These are phyloP conservation scores for Cladosporium halotolerans DNA, from an alignment of 2,329 filamentous ascomycete species.

Conservation along the genomic window DNA sequence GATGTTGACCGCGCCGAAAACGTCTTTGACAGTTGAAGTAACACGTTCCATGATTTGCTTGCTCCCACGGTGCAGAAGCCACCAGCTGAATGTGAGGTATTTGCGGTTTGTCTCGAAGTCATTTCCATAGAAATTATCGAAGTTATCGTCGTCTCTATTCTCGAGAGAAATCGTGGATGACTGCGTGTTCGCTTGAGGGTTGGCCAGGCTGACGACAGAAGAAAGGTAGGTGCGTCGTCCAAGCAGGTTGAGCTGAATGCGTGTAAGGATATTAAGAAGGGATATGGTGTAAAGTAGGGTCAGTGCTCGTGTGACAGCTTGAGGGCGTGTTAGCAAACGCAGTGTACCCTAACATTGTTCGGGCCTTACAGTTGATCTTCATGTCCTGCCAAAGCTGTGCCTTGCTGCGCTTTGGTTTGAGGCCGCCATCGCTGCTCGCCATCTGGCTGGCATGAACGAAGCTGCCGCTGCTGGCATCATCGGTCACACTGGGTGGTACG, in stretches of 20 bases:
- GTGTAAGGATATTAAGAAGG: slow-evolving; percentile 82
- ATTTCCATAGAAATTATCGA: slow-evolving; percentile 75
- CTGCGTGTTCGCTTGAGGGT: slow-evolving; percentile 55
- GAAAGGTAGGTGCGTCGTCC: slow-evolving; percentile 93
- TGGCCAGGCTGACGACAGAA: slow-evolving; percentile 85
- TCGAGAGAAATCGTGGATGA: slow-evolving; percentile 77
- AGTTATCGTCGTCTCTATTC: slow-evolving; percentile 85
- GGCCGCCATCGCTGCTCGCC: slow-evolving; percentile 44
- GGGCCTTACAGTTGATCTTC: slow-evolving; percentile 80
- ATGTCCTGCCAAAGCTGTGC: slow-evolving; percentile 95
- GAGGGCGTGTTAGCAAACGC: not conserved
- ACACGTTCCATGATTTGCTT: slow-evolving; percentile 74
- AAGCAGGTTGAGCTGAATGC: slow-evolving; percentile 93
- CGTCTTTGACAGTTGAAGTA: slow-evolving; percentile 75
- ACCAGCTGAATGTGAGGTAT: slow-evolving; percentile 97
- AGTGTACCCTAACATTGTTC: not conserved
- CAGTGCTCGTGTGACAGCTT: slow-evolving; percentile 83
- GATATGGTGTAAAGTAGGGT: slow-evolving; percentile 88
- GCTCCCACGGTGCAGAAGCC: slow-evolving; percentile 89
- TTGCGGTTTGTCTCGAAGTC: slow-evolving; percentile 95
- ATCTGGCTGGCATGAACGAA: slow-evolving; percentile 79
- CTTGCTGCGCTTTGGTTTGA: slow-evolving; percentile 69
- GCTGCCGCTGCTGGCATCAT: slow-evolving; percentile 79
- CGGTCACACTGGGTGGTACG: slow-evolving; percentile 61
- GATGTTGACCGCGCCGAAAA: slow-evolving; percentile 83